These are phyloP conservation scores for Leishmania amazonensis DNA, from an alignment of 208 protist species.

Conservation along the genomic window DNA sequence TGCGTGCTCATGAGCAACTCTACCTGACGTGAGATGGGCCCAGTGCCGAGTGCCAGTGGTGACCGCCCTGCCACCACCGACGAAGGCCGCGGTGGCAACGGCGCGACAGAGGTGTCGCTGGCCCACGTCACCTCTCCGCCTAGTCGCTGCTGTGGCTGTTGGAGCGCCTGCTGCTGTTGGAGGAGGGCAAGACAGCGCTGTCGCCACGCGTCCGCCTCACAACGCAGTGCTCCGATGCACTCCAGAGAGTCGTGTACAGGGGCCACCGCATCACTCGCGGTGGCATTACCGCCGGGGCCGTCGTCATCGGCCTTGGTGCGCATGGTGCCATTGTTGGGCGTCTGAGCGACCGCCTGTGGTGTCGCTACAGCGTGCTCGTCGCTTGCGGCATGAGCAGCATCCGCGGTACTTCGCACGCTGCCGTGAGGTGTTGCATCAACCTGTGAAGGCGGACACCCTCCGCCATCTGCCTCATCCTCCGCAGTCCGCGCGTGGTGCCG, in stretches of 20 bases:
- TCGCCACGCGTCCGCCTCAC: conserved; percentile 53
- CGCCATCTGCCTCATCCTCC: neutral
- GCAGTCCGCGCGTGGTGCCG: conserved; percentile 5
- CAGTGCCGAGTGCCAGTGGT: neutral
- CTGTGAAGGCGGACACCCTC: neutral
- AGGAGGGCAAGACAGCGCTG: conserved; percentile 43
- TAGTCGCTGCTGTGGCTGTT: neutral
- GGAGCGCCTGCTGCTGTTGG: conserved; percentile 25
- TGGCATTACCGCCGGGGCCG: neutral
- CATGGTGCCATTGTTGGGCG: neutral
- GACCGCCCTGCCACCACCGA: neutral
- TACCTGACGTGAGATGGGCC: neutral
- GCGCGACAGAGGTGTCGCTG: neutral
- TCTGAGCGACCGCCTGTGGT: neutral
- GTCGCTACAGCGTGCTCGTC: neutral
- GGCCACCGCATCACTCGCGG: neutral
- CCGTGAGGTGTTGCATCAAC: conserved; percentile 8
- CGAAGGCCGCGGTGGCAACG: conserved; percentile 8
- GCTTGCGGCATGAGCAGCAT: neutral
- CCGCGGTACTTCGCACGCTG: neutral
- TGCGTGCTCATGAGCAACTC: neutral
- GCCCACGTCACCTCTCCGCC: neutral
- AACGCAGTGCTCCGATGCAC: conserved; percentile 31
- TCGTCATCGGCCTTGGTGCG: neutral
- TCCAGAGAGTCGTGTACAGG: conserved; percentile 3